A percentile compares a stretch with the other conserved stretches of the same genome.
These are phyloP conservation scores for Plantago elongata DNA, from an alignment of 257 asterid species.

Conservation along the genomic window DNA sequence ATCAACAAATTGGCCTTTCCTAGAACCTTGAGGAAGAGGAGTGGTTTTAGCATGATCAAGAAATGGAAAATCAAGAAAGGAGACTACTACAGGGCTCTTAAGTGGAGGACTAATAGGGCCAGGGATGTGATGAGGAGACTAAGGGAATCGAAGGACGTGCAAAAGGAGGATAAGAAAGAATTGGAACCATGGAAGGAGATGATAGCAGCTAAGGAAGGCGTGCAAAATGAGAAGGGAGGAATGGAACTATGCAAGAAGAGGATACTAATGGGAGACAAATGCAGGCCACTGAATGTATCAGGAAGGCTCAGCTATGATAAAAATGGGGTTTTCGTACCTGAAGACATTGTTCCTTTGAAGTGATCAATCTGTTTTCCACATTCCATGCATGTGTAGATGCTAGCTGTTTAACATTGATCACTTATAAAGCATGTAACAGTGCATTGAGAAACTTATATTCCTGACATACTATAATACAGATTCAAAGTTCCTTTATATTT, in stretches of 20 bases:
- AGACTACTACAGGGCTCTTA: background rate
- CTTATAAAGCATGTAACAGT: no score
- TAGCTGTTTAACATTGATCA: no score
- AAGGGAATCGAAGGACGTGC: background rate
- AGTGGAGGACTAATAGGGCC: background rate
- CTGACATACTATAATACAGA: no score
- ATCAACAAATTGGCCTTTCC: conserved; percentile 18
- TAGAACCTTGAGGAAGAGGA: conserved; percentile 22
- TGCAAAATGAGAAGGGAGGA: conserved; percentile 10
- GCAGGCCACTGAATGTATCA: conserved; percentile 47
- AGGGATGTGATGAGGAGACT: background rate
- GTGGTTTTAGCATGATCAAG: conserved; percentile 19
- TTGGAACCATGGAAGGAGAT: no score
- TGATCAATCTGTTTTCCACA: no score
- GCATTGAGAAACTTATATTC: no score
- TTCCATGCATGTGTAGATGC: no score
- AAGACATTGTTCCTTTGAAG: conserved; percentile 18
- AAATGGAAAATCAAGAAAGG: conserved; percentile 23
- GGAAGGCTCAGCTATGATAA: conserved; percentile 56
- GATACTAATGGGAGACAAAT: conserved; percentile 65
- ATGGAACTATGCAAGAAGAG: conserved; percentile 65
- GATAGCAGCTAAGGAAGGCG: background rate
- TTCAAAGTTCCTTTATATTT: no score
- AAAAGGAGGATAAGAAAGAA: background rate
- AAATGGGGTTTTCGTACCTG: conserved; percentile 48